phyloP scores from a whole-genome alignment of 2,329 filamentous ascomycete genomes.

The Aspergillus udagawae region DNA sequence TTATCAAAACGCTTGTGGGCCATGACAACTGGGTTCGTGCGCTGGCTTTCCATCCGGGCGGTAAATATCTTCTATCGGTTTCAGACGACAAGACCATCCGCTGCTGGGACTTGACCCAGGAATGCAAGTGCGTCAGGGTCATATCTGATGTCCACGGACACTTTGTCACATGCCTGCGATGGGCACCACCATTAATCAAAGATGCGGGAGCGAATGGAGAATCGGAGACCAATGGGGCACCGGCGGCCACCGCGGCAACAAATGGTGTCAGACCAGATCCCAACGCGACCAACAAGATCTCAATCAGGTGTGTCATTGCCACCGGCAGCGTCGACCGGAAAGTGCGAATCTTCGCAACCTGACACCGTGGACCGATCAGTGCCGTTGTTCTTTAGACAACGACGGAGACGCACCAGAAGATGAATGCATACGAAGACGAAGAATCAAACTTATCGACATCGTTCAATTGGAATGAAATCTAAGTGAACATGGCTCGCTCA shows the following conservation, averaged over 20 bases:
- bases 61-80: slow-evolving; percentile 79
- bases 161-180: slow-evolving; percentile 79
- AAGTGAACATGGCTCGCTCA: neutral
- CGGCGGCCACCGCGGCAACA: neutral
- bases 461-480: neutral
- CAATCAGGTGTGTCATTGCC: slow-evolving; percentile 77
- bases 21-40: slow-evolving; percentile 92
- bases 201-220: slow-evolving; percentile 38
- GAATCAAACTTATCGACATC: neutral
- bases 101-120: slow-evolving; percentile 87
- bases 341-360: slow-evolving; percentile 68
- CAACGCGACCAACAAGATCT: slow-evolving; percentile 30
- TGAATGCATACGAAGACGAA: neutral
- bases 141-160: slow-evolving; percentile 71
- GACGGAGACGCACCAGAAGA: neutral
- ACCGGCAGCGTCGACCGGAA: slow-evolving; percentile 79
- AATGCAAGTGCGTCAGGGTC: slow-evolving; percentile 81
- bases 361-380: neutral
- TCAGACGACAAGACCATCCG: slow-evolving; percentile 85
- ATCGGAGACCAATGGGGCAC: slow-evolving; percentile 7
- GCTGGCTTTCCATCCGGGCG: slow-evolving; percentile 81
- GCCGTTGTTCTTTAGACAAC: neutral
- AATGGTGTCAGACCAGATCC: slow-evolving; percentile 6
- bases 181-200: slow-evolving; percentile 73
- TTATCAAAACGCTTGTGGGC: slow-evolving; percentile 75